phyloP scores from a whole-genome alignment of 2,329 filamentous ascomycete genomes.

The Simplicillium aogashimaense region DNA sequence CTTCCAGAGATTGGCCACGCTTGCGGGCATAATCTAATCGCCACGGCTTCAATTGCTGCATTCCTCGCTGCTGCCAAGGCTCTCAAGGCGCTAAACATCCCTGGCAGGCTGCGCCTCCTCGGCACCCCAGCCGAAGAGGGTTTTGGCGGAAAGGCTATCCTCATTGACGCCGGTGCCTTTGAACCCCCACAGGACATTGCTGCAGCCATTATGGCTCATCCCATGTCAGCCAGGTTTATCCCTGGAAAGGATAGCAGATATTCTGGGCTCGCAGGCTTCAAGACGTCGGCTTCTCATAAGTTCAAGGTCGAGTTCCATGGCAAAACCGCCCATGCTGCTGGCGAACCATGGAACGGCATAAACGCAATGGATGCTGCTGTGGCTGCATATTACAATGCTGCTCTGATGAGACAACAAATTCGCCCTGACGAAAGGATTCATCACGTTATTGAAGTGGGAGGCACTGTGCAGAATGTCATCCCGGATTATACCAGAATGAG shows the following conservation, averaged over 20 bases:
- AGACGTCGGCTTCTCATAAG: slow-evolving; percentile 27
- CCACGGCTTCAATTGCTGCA: slow-evolving; percentile 34
- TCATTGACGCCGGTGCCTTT: slow-evolving; percentile 34
- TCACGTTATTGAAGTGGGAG: slow-evolving; percentile 41
- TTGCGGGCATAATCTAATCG: slow-evolving; percentile 46
- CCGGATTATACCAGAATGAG: slow-evolving; percentile 32
- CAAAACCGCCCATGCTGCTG: slow-evolving; percentile 43
- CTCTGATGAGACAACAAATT: slow-evolving; percentile 44
- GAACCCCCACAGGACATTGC: slow-evolving; percentile 17
- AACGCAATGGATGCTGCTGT: slow-evolving; percentile 49
- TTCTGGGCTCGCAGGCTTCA: too few relatives aligned
- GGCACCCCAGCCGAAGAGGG: slow-evolving; percentile 46
- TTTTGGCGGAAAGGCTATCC: slow-evolving; percentile 38
- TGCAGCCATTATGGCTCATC: slow-evolving; percentile 18
- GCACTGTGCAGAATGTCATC: slow-evolving; percentile 43
- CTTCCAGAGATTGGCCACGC: slow-evolving; percentile 40
- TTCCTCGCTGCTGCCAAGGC: slow-evolving; percentile 35
- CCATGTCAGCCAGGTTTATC: slow-evolving; percentile 26
- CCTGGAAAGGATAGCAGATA: background rate
- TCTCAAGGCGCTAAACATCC: slow-evolving; percentile 27
- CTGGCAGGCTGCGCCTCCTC: slow-evolving; percentile 33
- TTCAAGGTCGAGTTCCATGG: slow-evolving; percentile 44
- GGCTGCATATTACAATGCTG: slow-evolving; percentile 33
- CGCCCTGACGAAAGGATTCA: slow-evolving; percentile 38
- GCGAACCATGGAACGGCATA: slow-evolving; percentile 44